Evolutionary conservation across 1,284 basidiomycete genomes (phyloP), one percentile per base, ranked within the genome.

Genomic region (Trichosporon ovoides): DNA sequence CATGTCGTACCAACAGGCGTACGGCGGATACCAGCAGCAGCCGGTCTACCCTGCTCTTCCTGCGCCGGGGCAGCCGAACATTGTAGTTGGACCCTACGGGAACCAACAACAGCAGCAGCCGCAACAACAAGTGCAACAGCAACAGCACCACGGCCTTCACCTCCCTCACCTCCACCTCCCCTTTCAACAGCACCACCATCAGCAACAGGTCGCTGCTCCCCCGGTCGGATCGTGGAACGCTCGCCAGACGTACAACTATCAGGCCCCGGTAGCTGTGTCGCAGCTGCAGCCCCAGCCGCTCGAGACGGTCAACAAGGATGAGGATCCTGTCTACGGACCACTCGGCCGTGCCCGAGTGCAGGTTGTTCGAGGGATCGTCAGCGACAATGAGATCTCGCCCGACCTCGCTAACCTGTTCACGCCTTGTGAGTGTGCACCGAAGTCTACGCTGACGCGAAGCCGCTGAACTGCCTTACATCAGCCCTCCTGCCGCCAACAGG

Each of bases 251-350:
- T 60, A 61, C 35, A 38, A 38, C 5, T 43, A 56, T 37, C 11
- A 16, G 24, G 12, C 36, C 5, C 7, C 56, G 1, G 37, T 36
- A 3, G 22, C 56, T 1, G 50, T 53, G 2, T 37, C 37, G 24
- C 46, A 52, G 38, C 55, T 57, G 35, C 62, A 64, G 53, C 69
- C 72, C 9, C 72, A 73, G 53, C 63, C 57, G 40, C 57, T 74
- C 9, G 68, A 73, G 58, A 67, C 50, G 18, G 66, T 69, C 11
- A 46, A 43, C 12, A 67, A 66, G 61, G 70, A 73, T 52, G 72
- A 75, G 57, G 73, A 73, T 62, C 62, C 68, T 3, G 60, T 72
- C 6, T 76, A 74, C 59, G 73, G 73, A 13, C 70, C 73, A 0
- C 53, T 76, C 18, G 60, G 65, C 3, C 59, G 71, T 14, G 71